These are phyloP conservation scores for Stemphylium beticola DNA, from an alignment of 2,329 filamentous ascomycete genomes.

Conservation along the genomic window DNA sequence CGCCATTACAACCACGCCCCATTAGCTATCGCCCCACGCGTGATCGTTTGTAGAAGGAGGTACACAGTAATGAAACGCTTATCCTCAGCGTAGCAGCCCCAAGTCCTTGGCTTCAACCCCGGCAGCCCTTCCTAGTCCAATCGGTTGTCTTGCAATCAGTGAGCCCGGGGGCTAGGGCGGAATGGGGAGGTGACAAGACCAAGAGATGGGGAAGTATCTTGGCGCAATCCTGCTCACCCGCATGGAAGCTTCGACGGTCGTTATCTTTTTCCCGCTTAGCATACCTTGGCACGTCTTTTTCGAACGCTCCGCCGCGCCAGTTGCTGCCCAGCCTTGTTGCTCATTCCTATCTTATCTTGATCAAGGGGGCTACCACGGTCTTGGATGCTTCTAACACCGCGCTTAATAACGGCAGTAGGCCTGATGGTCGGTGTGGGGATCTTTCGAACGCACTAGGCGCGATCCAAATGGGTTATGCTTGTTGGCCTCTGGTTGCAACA, in stretches of 20 bases:
- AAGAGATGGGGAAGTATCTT: constrained; percentile 4
- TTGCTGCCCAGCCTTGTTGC: constrained; percentile 19
- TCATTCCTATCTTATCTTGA: constrained; percentile 31
- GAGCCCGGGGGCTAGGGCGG: constrained; percentile 1
- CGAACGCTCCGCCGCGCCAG: constrained; percentile 21
- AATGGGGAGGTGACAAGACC: constrained; percentile 14
- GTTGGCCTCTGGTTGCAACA: constrained; percentile 2
- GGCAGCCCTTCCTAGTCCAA: not conserved
- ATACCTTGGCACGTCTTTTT: constrained; percentile 29
- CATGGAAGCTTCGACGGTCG: constrained; percentile 21
- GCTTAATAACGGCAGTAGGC: constrained; percentile 26
- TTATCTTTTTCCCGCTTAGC: constrained; percentile 30
- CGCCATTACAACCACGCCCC: constrained; percentile 7
- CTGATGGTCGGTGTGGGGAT: constrained; percentile 12
- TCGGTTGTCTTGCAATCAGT: not conserved
- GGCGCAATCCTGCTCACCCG: not conserved
- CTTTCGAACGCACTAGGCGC: constrained; percentile 22
- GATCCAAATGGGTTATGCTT: constrained; percentile 16
- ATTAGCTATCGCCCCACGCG: constrained; percentile 5
- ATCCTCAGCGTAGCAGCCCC: constrained; percentile 17
- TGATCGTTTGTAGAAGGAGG: constrained; percentile 17
- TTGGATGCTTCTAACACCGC: constrained; percentile 24
- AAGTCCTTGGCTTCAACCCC: constrained; percentile 28
- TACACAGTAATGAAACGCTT: constrained; percentile 20
- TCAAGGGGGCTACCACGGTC: constrained; percentile 24